Evolutionary conservation across 208 protist species (phyloP), one percentile per base, ranked within the genome.

Genomic region (Endotrypanum monterogeii): DNA sequence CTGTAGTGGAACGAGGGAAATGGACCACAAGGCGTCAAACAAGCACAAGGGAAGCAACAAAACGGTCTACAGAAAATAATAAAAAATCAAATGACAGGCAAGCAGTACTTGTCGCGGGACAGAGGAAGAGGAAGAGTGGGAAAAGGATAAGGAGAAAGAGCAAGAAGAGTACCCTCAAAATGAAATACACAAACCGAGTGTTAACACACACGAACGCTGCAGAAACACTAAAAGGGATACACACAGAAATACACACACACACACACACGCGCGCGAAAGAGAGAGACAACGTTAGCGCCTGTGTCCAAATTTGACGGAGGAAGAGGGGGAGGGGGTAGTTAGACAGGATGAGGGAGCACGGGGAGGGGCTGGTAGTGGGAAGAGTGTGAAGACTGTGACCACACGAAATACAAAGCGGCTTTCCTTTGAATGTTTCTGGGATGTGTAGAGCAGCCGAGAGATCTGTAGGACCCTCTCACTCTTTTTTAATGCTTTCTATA

Each of bases 111-210:
- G 18, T 25, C 25, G 57, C 23, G 52, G 56, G 39, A 62, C 18
- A 51, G 37, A 63, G 55, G 18, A 48, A 73, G 46, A 70, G 18
- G 50, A 51, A 41, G 37, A 51, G 51, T 20, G 46, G 62, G 16
- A 18, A n/a, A 7, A 51, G 37, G 18, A 69, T 44, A 20, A 76
- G 23, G 51, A 76, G 44, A 35, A 68, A 48, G 67, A 56, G 35
- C 30, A 25, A 60, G 28, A 58, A 61, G 48, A 37, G n/a, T 18
- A 20, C 58, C 52, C 6, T 35, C 32, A 7, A 56, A 70, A 70
- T 46, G 32, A 56, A 7, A 56, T 23, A 55, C 52, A 56, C 52
- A 25, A 37, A 37, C 16, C 30, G 44, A 48, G 44, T 11, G 44
- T 14, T 11, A 48, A 48, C 44, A 11, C 44, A 20, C 54, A 7